Evolutionary conservation across 345 rosid species (phyloP).

Genomic region (Syzygium aromaticum): DNA sequence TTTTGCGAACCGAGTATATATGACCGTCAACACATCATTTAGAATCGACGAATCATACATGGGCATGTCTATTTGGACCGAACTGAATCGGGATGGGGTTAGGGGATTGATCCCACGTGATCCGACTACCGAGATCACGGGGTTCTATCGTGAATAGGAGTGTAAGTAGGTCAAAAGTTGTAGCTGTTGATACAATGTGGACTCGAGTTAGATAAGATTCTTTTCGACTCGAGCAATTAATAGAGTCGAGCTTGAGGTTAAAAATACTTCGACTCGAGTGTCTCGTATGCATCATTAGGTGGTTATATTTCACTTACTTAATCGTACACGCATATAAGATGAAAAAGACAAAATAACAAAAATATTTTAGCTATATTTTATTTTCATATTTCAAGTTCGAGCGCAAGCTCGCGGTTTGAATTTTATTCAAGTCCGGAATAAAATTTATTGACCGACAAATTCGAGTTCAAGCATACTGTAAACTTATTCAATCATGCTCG

Average conservation of each 20-base stretch:
- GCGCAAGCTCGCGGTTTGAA: rapidly evolving
- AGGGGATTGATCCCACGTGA: not conserved
- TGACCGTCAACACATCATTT: too few relatives aligned
- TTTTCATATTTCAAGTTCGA: not conserved
- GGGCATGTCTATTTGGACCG: not conserved
- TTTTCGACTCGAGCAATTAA: not conserved
- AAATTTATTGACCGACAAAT: not conserved
- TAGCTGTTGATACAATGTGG: too few relatives aligned
- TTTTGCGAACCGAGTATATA: too few relatives aligned
- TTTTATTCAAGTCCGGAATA: not conserved
- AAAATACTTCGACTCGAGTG: not conserved
- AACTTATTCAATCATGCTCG: not conserved
- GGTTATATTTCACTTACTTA: not conserved
- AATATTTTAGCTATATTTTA: not conserved
- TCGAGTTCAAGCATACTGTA: not conserved
- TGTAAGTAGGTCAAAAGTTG: too few relatives aligned
- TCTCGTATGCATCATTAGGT: not conserved
- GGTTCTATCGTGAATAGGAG: not conserved
- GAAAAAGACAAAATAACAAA: not conserved
- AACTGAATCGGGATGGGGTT: not conserved
- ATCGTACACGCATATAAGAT: not conserved
- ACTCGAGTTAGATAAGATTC: not conserved
- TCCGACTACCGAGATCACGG: not conserved
- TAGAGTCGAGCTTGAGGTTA: not conserved
- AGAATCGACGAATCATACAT: too few relatives aligned